Evolutionary conservation across 2,329 filamentous ascomycete species (phyloP).

Genomic region (Diaporthe helianthi): DNA sequence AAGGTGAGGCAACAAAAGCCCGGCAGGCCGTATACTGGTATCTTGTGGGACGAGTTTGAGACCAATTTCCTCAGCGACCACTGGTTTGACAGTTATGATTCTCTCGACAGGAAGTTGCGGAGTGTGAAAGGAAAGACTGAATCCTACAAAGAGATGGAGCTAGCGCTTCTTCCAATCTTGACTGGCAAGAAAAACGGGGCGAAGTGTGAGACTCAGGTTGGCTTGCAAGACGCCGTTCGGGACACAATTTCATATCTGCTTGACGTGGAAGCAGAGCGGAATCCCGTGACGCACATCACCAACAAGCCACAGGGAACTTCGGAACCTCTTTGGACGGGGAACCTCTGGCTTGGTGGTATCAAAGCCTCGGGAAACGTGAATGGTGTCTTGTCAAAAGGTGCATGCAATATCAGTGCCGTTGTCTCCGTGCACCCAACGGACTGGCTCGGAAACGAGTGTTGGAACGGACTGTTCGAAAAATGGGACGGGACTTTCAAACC

Average conservation of each 20-base stretch:
- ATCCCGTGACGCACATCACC: not conserved
- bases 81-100: constrained; percentile 8
- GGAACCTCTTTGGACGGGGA: not conserved
- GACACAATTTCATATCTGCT: not conserved
- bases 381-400: not conserved
- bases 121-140: not conserved
- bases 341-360: not conserved
- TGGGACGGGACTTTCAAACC: too few relatives aligned
- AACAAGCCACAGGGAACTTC: not conserved
- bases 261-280: not conserved
- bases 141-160: rapidly evolving
- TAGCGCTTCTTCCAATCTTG: not conserved
- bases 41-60: not conserved
- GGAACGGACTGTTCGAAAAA: not conserved
- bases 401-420: not conserved
- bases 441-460: not conserved
- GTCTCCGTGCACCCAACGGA: not conserved
- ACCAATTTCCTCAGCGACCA: not conserved
- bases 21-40: too few relatives aligned
- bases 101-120: not conserved
- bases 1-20: too few relatives aligned
- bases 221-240: not conserved
- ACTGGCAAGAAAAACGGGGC: too few relatives aligned
- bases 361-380: not conserved
- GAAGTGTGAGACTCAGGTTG: not conserved